Percentiles rank a stretch among this genome's conserved stretches.
Evolutionary conservation across 2,329 filamentous ascomycete species (phyloP).

Genomic region (Phialocephala subalpina): DNA sequence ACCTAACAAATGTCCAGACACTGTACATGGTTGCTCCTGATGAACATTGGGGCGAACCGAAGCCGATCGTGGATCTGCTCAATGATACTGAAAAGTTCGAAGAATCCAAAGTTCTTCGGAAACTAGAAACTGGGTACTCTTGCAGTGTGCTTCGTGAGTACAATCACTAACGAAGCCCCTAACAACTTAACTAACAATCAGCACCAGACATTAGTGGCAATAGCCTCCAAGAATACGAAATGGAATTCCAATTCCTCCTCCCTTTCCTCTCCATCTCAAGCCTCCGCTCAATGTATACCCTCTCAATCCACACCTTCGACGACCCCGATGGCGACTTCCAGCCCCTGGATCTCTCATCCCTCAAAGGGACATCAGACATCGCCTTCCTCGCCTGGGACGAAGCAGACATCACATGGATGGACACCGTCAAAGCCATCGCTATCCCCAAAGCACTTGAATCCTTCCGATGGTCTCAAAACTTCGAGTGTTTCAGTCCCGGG

Average conservation of each 20-base stretch:
- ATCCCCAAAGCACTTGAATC: slow-evolving; percentile 19
- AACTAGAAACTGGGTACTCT: background rate
- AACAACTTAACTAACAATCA: background rate
- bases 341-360: slow-evolving; percentile 13
- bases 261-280: slow-evolving; percentile 23
- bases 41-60: background rate
- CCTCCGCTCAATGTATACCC: slow-evolving; percentile 21
- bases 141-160: slow-evolving; percentile 29
- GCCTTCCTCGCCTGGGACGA: slow-evolving; percentile 25
- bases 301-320: slow-evolving; percentile 13
- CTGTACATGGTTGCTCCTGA: slow-evolving; percentile 20
- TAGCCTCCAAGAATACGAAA: slow-evolving; percentile 22
- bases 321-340: background rate
- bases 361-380: slow-evolving; percentile 18
- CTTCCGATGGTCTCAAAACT: slow-evolving; percentile 21
- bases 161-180: background rate
- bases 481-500: slow-evolving; percentile 2
- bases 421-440: slow-evolving; percentile 13
- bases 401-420: slow-evolving; percentile 13
- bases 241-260: slow-evolving; percentile 18
- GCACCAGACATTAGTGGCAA: slow-evolving; percentile 20
- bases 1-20: slow-evolving; percentile 15
- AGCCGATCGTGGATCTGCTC: no score
- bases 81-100: background rate
- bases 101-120: background rate